Conservation (phyloP, 129 eudicot genomes). For the Lactuca saligna region DNA sequence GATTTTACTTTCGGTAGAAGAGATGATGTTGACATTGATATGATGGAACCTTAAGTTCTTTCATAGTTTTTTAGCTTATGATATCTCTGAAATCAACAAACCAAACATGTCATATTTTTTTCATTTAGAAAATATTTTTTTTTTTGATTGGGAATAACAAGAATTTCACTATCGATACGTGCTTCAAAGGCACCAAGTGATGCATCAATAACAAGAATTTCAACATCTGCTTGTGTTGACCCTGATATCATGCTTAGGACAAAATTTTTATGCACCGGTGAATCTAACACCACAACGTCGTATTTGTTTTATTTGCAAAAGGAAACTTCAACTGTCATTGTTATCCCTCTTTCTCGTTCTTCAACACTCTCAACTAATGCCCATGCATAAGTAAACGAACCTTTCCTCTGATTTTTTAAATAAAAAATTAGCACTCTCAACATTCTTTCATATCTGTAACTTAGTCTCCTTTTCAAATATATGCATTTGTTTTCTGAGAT, state of each 20-base stretch:
- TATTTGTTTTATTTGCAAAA: conserved; percentile 50
- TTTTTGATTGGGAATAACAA: no score
- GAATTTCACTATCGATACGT: not conserved
- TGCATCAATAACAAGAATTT: conserved; percentile 69
- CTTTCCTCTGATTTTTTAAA: conserved; percentile 53
- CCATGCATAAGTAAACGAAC: conserved; percentile 36
- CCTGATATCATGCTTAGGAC: conserved; percentile 82
- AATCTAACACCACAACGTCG: conserved; percentile 64
- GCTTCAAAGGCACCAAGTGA: conserved; percentile 48
- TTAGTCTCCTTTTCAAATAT: conserved; percentile 67
- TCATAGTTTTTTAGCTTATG: no score
- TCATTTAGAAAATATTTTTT: no score
- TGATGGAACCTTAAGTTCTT: no score
- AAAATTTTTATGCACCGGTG: conserved; percentile 76
- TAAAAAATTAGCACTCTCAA: not conserved
- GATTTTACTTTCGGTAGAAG: no score
- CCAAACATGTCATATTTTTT: no score
- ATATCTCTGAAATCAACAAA: no score
- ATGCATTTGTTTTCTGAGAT: conserved; percentile 65
- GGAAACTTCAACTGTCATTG: conserved; percentile 80
- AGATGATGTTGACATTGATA: no score
- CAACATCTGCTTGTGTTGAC: conserved; percentile 85
- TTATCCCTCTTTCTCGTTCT: conserved; percentile 83
- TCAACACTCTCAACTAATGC: conserved; percentile 64
- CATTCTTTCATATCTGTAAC: conserved; percentile 36